These are phyloP conservation scores for Poa pratensis DNA, from an alignment of 176 grass and related monocot genomes.

Conservation along the genomic window DNA sequence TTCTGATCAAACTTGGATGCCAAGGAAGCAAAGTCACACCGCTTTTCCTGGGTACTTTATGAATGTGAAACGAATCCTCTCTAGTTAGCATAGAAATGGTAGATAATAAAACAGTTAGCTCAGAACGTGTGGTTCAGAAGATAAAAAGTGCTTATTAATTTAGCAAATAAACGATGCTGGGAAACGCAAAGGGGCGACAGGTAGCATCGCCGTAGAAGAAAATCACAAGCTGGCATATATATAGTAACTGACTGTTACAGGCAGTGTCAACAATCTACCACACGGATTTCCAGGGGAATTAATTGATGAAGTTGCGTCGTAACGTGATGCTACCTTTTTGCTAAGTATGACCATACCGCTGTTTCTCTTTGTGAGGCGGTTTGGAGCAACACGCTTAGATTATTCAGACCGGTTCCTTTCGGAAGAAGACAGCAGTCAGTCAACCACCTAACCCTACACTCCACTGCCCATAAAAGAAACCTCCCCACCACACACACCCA, in stretches of 20 bases:
- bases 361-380: too few relatives aligned
- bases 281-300: too few relatives aligned
- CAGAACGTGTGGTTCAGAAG: not conserved
- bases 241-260: too few relatives aligned
- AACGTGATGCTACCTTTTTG: too few relatives aligned
- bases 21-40: not conserved
- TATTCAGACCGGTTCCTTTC: not conserved
- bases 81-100: not conserved
- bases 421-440: not conserved
- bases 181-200: not conserved
- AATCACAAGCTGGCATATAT: not conserved
- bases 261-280: too few relatives aligned
- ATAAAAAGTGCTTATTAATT: not conserved
- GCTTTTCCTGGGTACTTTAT: not conserved
- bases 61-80: not conserved
- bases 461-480: slow-evolving; percentile 16
- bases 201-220: not conserved
- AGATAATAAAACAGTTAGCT: not conserved
- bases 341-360: too few relatives aligned
- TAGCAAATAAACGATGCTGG: not conserved
- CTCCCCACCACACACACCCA: not conserved
- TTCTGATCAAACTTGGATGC: slow-evolving; percentile 1
- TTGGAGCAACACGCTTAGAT: too few relatives aligned
- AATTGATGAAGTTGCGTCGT: too few relatives aligned
- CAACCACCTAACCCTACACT: not conserved